Percentiles rank a stretch among this genome's conserved stretches.
Conservation (phyloP, 768 basidiomycete genomes). For the Cystofilobasidium bisporidii region DNA sequence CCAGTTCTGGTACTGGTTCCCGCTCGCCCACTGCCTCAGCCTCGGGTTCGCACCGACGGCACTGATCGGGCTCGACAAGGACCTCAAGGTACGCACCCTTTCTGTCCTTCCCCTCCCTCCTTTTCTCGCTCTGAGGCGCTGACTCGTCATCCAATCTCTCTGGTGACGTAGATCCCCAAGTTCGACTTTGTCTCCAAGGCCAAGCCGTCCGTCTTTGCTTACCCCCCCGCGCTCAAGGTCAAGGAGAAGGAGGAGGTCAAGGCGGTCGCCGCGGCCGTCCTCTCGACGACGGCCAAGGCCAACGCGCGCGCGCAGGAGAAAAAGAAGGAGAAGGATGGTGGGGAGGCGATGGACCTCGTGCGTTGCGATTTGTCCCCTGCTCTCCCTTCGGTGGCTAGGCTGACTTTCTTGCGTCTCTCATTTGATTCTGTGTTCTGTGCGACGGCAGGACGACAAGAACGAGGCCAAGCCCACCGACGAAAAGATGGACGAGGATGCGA, state of each 20-base stretch:
- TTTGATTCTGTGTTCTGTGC: background rate
- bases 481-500: slow-evolving; percentile 61
- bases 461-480: slow-evolving; percentile 55
- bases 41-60: slow-evolving; percentile 92
- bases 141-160: background rate
- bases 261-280: slow-evolving; percentile 86
- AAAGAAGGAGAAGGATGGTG: slow-evolving; percentile 53
- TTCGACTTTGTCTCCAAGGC: slow-evolving; percentile 87
- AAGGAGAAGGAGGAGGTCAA: slow-evolving; percentile 85
- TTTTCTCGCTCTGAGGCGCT: slow-evolving; percentile 4
- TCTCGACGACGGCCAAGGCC: slow-evolving; percentile 95
- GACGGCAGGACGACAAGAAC: too few species aligned
- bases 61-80: slow-evolving; percentile 78
- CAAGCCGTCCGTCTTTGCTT: slow-evolving; percentile 81
- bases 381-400: background rate
- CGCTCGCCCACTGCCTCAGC: slow-evolving; percentile 82
- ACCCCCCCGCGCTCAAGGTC: slow-evolving; percentile 73
- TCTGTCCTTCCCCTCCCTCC: slow-evolving; percentile 5
- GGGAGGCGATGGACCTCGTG: slow-evolving; percentile 72
- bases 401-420: background rate
- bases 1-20: slow-evolving; percentile 99
- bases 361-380: slow-evolving; percentile 34
- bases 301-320: slow-evolving; percentile 83
- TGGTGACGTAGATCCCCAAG: slow-evolving; percentile 60
- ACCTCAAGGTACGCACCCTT: slow-evolving; percentile 51